Evolutionary conservation across 2,329 filamentous ascomycete genomes (phyloP), one percentile per base, ranked within the genome.

Genomic region (Coniella vitis): DNA sequence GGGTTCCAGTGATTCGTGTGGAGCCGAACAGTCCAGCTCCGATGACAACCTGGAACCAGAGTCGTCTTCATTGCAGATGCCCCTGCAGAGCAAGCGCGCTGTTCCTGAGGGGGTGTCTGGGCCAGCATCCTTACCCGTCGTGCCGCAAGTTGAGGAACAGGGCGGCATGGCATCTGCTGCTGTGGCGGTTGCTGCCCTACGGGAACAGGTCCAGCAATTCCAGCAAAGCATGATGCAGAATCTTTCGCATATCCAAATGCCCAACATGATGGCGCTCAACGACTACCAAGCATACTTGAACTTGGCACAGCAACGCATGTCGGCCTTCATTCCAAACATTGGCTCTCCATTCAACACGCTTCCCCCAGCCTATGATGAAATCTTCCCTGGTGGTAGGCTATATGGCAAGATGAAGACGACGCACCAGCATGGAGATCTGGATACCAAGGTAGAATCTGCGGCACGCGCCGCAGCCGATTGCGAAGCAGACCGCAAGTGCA

Each of bases 331-430:
- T 57, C 84, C 85, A n/a, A 77, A 83, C 54, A 79, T 82, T 59
- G 68, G 84, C 22, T 75, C 84, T 38, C 79, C 80, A 8, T 67
- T 73, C 34, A 71, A 75, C 57, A 66, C 68, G 4, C 72, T 78
- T 29, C 86, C 86, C 8, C 87, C 87, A 9, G 79, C 87, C 0
- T 93, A 93, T 56, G 83, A 90, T 46, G 87, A 90, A 41, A 78
- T 93, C 22, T 93, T 82, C 62, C 87, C 86, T 32, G 68, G 70
- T 36, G 65, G 71, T 47, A 69, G 73, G 41, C 56, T 72, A 10
- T 76, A 83, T 47, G 66, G 66, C 29, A 84, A 85, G 63, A 73
- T 77, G 57, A 67, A 73, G n/a, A 75, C 77, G 19, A 38, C 57
- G 49, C 45, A 46, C 1, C 68, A 70, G 2, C 68, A 70, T 36